phyloP scores from a whole-genome alignment of 1,284 basidiomycete genomes.

The Ustilago curta region DNA sequence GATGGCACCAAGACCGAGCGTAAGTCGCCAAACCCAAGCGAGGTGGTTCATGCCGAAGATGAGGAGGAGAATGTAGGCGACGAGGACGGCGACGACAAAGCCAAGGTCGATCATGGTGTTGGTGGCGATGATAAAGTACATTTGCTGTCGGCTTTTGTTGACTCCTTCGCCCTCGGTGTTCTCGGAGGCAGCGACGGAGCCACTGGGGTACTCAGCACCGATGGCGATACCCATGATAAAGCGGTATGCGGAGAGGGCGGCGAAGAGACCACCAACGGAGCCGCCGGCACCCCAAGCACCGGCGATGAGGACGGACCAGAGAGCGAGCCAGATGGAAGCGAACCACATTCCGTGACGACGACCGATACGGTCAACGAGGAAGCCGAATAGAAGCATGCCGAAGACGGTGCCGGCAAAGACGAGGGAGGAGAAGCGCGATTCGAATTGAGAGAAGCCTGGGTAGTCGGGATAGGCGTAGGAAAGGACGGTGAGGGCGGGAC shows the following conservation, averaged over 20 bases:
- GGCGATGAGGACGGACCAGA: slow-evolving; percentile 75
- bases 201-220: slow-evolving; percentile 90
- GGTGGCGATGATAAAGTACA: slow-evolving; percentile 81
- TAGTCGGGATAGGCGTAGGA: slow-evolving; percentile 40
- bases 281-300: slow-evolving; percentile 82
- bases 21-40: slow-evolving; percentile 75
- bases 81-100: slow-evolving; percentile 84
- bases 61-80: slow-evolving; percentile 75
- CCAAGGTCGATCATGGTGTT: slow-evolving; percentile 84
- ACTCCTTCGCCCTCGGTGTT: slow-evolving; percentile 82
- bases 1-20: slow-evolving; percentile 86
- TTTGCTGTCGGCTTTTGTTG: slow-evolving; percentile 81
- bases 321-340: slow-evolving; percentile 53
- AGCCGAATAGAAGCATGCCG: slow-evolving; percentile 72
- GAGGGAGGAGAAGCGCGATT: slow-evolving; percentile 58
- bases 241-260: slow-evolving; percentile 81
- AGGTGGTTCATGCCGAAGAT: slow-evolving; percentile 75
- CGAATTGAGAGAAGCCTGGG: slow-evolving; percentile 34
- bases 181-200: slow-evolving; percentile 90
- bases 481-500: slow-evolving; percentile 59
- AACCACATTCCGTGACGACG: slow-evolving; percentile 87
- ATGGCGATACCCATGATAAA: slow-evolving; percentile 71
- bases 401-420: slow-evolving; percentile 75
- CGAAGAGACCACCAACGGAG: slow-evolving; percentile 78
- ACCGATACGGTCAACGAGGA: slow-evolving; percentile 81